These are phyloP conservation scores for Fusarium torreyae DNA, from an alignment of 2,329 filamentous ascomycete genomes.

Conservation along the genomic window DNA sequence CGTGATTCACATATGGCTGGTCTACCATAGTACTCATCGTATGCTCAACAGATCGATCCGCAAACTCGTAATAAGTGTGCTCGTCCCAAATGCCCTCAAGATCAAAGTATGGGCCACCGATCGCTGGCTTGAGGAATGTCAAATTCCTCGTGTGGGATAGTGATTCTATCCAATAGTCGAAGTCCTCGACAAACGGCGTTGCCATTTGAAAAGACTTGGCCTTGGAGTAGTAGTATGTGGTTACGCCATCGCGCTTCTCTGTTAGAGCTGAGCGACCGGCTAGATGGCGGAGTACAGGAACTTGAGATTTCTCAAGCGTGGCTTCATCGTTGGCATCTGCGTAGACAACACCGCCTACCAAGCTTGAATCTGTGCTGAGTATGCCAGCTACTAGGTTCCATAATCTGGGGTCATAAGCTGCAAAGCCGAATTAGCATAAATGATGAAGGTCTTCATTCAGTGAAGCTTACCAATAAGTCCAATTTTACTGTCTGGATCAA, in stretches of 20 bases:
- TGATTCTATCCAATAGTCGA: slow-evolving; percentile 67
- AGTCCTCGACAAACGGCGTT: slow-evolving; percentile 65
- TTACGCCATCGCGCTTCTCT: neutral
- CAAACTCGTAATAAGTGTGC: slow-evolving; percentile 81
- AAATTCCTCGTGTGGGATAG: slow-evolving; percentile 78
- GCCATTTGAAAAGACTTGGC: slow-evolving; percentile 58
- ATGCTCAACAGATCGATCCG: slow-evolving; percentile 75
- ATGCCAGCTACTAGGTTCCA: slow-evolving; percentile 40
- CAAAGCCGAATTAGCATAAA: accelerated
- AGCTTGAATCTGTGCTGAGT: neutral
- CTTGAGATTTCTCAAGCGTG: neutral
- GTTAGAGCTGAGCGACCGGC: slow-evolving; percentile 20
- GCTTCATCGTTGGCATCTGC: slow-evolving; percentile 10
- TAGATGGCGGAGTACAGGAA: slow-evolving; percentile 41
- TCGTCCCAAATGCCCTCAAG: slow-evolving; percentile 86
- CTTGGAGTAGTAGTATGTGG: slow-evolving; percentile 59
- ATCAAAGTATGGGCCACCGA: slow-evolving; percentile 78
- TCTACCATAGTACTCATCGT: slow-evolving; percentile 88
- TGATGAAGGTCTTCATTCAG: accelerated
- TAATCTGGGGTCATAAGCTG: slow-evolving; percentile 36
- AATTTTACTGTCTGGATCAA: slow-evolving; percentile 57
- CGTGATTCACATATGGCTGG: slow-evolving; percentile 84
- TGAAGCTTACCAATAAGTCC: slow-evolving; percentile 55
- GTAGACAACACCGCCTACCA: slow-evolving; percentile 42
- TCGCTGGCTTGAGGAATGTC: slow-evolving; percentile 73